Evolutionary conservation across 148 eudicot genomes (phyloP).

Genomic region (Chenopodium album): DNA sequence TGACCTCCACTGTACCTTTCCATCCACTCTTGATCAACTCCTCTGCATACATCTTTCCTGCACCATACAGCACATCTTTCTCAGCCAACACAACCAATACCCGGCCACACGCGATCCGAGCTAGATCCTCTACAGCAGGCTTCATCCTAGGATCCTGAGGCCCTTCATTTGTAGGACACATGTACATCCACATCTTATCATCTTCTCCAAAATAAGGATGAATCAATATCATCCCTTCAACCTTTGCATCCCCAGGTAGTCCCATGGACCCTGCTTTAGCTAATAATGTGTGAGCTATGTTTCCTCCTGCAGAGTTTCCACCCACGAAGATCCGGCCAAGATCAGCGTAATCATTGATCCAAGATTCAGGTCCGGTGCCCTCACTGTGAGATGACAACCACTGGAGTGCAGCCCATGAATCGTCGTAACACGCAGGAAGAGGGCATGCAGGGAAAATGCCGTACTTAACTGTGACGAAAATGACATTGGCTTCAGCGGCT

Average conservation of each 20-base stretch:
- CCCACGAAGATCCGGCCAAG: constrained; percentile 36
- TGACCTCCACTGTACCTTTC: constrained; percentile 36
- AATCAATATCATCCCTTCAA: constrained; percentile 30
- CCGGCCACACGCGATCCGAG: constrained; percentile 28
- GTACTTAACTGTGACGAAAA: constrained; percentile 28
- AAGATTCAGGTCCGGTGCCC: constrained; percentile 26
- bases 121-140: constrained; percentile 31
- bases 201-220: constrained; percentile 43
- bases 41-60: constrained; percentile 31
- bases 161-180: constrained; percentile 38
- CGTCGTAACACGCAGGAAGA: constrained; percentile 28
- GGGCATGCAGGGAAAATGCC: constrained; percentile 22
- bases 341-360: constrained; percentile 37
- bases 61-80: constrained; percentile 26
- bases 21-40: constrained; percentile 41
- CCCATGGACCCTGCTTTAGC: constrained; percentile 27
- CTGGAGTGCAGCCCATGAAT: constrained; percentile 27
- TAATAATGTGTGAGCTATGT: constrained; percentile 36
- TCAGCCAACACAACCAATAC: constrained; percentile 43
- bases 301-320: constrained; percentile 57
- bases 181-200: constrained; percentile 42
- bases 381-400: constrained; percentile 25
- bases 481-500: constrained; percentile 24
- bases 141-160: constrained; percentile 38
- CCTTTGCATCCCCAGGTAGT: constrained; percentile 11